Evolutionary conservation across 345 rosid species (phyloP), one percentile per base, ranked within the genome.

Genomic region (Euclidium syriacum): DNA sequence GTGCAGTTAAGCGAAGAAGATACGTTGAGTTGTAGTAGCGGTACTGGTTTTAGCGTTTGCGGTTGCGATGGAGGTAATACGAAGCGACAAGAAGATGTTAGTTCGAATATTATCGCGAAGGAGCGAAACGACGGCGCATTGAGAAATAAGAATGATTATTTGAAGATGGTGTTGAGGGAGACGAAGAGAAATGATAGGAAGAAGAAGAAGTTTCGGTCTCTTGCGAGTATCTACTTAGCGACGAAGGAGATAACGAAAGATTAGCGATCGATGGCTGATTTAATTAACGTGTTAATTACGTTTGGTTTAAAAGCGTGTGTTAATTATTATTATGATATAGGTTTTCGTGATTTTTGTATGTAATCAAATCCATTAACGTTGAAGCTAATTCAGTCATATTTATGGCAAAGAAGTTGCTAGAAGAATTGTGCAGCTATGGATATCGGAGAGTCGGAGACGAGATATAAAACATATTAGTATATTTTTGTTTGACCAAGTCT

Each of bases 11-110:
- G 73, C 39, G 66, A 60, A 34, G 66, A 68, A 0, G 73, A 68
- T 30, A 32, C 72, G 59, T 5, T 59, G 30, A 68, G 73, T 38
- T 68, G 60, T 68, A 68, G 73, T 30, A 68, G 73, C 60, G 47
- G 29, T 22, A 48, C 52, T 11, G 50, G 34, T 32, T 49, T 34
- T 27, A 59, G 66, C 47, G 10, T 16, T 29, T 53, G 20, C 62
- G 35, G 14, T 41, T 26, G 12, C 35, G 34, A 35, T 24, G 62
- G 18, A 14, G 16, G n/a, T 19, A 4, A 58, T 22, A 58, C n/a
- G 6, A 51, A 50, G 60, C 50, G 53, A 68, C 60, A 51, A 44
- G 66, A 51, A 10, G 47, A 32, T 40, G 43, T 58, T n/a, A 49
- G 52, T 49, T 49, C 65, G 0, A 40, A 46, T 27, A 48, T 32